A percentile compares a stretch with the other conserved stretches of the same genome.
phyloP scores from a whole-genome alignment of 169 alveolate genomes.

The Plasmodium fragile region DNA sequence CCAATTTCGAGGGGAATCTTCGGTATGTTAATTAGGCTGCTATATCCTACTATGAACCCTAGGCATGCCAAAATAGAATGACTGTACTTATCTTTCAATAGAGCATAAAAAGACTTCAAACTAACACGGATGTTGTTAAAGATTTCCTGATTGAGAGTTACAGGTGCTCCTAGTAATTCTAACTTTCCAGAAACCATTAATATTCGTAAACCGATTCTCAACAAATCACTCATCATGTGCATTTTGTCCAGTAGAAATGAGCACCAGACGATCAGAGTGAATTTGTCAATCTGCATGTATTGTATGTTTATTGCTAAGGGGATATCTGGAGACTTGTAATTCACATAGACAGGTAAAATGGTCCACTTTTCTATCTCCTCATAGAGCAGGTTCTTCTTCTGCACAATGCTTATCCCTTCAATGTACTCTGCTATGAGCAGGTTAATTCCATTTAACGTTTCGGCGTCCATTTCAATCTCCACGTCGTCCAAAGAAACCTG shows the following conservation, averaged over 20 bases:
- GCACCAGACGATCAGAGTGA: conserved; percentile 87
- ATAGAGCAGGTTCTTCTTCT: conserved; percentile 49
- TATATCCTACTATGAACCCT: conserved; percentile 91
- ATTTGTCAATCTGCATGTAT: conserved; percentile 83
- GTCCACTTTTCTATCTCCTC: conserved; percentile 77
- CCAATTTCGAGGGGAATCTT: conserved; percentile 91
- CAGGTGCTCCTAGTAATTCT: conserved; percentile 89
- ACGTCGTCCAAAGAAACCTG: conserved; percentile 86
- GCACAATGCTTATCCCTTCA: conserved; percentile 56
- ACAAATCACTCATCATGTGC: conserved; percentile 89
- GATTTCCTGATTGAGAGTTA: conserved; percentile 86
- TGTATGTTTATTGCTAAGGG: conserved; percentile 86
- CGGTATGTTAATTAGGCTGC: conserved; percentile 92
- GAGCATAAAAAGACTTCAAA: conserved; percentile 85
- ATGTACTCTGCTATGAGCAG: conserved; percentile 68
- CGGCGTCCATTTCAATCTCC: conserved; percentile 85
- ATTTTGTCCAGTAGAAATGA: conserved; percentile 87
- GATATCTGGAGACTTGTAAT: conserved; percentile 79
- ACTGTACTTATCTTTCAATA: conserved; percentile 86
- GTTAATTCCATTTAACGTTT: conserved; percentile 69
- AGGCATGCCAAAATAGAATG: conserved; percentile 85
- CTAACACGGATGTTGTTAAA: conserved; percentile 85
- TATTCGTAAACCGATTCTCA: conserved; percentile 87
- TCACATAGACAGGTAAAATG: conserved; percentile 76
- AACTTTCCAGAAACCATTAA: conserved; percentile 82